Conservation (phyloP, 495 filamentous ascomycete genomes). For the Neurospora sp. region DNA sequence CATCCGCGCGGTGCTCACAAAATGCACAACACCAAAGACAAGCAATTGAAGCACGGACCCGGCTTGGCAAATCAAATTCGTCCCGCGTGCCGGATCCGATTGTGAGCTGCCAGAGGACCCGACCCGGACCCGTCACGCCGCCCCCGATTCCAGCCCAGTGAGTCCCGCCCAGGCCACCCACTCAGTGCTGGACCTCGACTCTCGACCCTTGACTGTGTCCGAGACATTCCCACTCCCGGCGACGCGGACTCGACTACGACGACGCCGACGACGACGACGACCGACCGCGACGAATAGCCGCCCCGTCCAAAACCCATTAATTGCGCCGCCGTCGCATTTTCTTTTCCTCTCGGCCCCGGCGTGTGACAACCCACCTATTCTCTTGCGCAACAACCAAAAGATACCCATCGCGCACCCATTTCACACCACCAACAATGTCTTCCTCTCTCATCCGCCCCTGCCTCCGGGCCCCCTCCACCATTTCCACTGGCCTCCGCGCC, state of each 20-base stretch:
- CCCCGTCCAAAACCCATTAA: neutral
- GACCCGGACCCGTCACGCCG: neutral
- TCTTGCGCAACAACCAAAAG: neutral
- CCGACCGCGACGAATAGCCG: neutral
- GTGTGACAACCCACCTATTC: too few relatives aligned
- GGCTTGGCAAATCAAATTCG: neutral
- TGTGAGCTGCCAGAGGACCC: neutral
- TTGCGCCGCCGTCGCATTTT: neutral
- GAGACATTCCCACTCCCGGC: neutral
- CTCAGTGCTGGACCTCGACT: neutral
- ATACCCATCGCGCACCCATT: conserved; percentile 11
- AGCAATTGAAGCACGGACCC: neutral
- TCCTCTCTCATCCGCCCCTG: conserved; percentile 11
- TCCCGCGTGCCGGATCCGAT: neutral
- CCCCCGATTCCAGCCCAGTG: neutral
- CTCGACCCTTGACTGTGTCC: neutral
- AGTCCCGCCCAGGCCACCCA: neutral
- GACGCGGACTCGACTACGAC: neutral
- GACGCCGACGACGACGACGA: neutral
- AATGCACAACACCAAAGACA: neutral
- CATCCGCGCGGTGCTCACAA: neutral
- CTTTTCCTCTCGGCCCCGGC: neutral
- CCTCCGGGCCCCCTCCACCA: conserved; percentile 10
- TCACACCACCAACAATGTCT: conserved; percentile 10
- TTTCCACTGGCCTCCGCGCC: neutral